Percentiles rank a stretch among this genome's conserved stretches.
Evolutionary conservation across 208 protist species (phyloP).

Genomic region (Leishmania lainsoni): DNA sequence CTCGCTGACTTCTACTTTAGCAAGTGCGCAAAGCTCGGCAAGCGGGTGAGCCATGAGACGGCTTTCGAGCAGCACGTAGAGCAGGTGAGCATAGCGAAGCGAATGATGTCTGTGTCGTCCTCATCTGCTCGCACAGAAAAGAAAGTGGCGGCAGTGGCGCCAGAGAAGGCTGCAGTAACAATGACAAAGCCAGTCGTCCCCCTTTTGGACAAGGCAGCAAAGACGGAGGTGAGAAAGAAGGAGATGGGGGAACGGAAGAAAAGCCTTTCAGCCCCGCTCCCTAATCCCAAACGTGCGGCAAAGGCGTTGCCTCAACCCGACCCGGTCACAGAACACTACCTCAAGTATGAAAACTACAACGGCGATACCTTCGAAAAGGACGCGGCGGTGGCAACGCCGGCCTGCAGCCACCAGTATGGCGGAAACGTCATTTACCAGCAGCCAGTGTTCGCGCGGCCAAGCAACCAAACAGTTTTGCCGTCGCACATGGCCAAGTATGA

Average conservation of each 20-base stretch:
- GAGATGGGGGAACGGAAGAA: not conserved
- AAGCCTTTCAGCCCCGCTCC: not conserved
- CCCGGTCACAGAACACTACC: slow-evolving; percentile 13
- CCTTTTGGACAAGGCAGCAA: not conserved
- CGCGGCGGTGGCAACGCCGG: not conserved
- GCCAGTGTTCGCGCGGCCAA: slow-evolving; percentile 9
- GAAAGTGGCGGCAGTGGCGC: slow-evolving; percentile 14
- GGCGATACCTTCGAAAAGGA: slow-evolving; percentile 8
- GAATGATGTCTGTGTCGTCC: slow-evolving; percentile 14
- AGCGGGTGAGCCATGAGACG: slow-evolving; percentile 73
- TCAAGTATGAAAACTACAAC: slow-evolving; percentile 28
- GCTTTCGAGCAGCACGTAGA: slow-evolving; percentile 40
- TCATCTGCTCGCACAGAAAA: slow-evolving; percentile 8
- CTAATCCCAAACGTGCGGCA: not conserved
- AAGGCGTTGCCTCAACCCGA: not conserved
- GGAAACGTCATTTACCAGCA: slow-evolving; percentile 20
- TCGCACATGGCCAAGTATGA: slow-evolving; percentile 26
- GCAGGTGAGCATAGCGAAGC: slow-evolving; percentile 53
- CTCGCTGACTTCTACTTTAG: slow-evolving; percentile 84
- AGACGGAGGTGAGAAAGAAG: not conserved
- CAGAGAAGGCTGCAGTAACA: not conserved
- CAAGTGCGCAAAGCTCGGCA: slow-evolving; percentile 82
- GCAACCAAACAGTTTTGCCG: not conserved
- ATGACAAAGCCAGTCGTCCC: not conserved
- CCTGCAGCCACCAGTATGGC: not conserved